Conservation (phyloP, 2,329 filamentous ascomycete species). For the Colletotrichum liaoningense region DNA sequence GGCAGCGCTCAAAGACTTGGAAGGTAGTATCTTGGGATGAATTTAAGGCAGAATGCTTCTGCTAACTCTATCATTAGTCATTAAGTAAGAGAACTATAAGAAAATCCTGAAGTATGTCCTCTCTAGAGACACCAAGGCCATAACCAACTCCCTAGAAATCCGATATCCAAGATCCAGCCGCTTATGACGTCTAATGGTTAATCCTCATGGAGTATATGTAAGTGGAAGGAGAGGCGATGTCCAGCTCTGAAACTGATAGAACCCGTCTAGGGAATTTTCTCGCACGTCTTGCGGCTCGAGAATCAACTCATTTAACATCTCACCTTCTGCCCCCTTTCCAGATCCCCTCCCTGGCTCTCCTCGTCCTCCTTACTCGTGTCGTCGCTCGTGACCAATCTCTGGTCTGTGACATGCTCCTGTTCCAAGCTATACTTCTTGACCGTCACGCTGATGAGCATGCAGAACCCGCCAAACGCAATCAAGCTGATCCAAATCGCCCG, state of each 20-base stretch:
- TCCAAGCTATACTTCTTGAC: constrained; percentile 45
- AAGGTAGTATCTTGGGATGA: neutral
- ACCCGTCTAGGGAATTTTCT: neutral
- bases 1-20: neutral
- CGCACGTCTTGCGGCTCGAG: neutral
- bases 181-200: neutral
- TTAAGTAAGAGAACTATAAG: neutral
- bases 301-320: neutral
- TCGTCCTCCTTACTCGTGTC: constrained; percentile 2
- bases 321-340: constrained; percentile 5
- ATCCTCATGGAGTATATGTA: neutral
- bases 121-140: neutral
- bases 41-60: neutral
- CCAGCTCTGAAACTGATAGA: neutral
- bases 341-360: neutral
- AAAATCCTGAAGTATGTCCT: neutral
- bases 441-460: constrained; percentile 45
- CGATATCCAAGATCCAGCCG: neutral
- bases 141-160: neutral
- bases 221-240: neutral
- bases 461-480: constrained; percentile 43
- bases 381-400: constrained; percentile 39
- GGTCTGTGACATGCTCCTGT: constrained; percentile 46
- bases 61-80: neutral
- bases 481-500: constrained; percentile 47